A percentile compares a stretch with the other conserved stretches of the same genome.
Evolutionary conservation across 2,329 filamentous ascomycete genomes (phyloP).

Genomic region (Colletotrichum gigasporum): DNA sequence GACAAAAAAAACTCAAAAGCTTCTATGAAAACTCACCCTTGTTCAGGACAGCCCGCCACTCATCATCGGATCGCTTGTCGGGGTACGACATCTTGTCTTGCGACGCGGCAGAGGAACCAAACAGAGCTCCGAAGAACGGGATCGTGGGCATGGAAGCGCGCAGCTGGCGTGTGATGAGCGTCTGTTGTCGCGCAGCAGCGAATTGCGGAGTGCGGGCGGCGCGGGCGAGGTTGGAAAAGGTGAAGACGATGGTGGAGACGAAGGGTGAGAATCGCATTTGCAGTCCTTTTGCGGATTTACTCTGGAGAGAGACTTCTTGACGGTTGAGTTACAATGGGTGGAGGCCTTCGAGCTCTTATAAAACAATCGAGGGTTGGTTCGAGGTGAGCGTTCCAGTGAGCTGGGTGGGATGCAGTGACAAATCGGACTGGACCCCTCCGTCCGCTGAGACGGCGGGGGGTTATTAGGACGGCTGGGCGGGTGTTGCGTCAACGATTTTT

Average conservation of each 20-base stretch:
- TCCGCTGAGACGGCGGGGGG: neutral
- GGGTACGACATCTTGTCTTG: conserved; percentile 76
- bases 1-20: neutral
- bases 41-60: conserved; percentile 89
- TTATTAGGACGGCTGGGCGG: neutral
- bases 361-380: too few relatives aligned
- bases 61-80: conserved; percentile 80
- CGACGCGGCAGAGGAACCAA: conserved; percentile 68
- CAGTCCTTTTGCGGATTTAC: too few relatives aligned
- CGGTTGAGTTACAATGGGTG: too few relatives aligned
- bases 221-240: conserved; percentile 56
- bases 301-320: neutral
- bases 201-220: conserved; percentile 42
- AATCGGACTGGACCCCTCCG: too few relatives aligned
- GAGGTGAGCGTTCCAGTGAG: conserved; percentile 2
- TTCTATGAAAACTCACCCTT: conserved; percentile 45
- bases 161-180: conserved; percentile 35
- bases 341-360: too few relatives aligned
- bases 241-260: conserved; percentile 57
- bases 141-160: conserved; percentile 77
- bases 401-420: conserved; percentile 17
- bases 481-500: conserved; percentile 31
- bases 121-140: conserved; percentile 81
- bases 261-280: conserved; percentile 61
- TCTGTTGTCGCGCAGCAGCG: conserved; percentile 35